Percentiles rank a stretch among this genome's conserved stretches.
Evolutionary conservation across 139 green algal species (phyloP).

Genomic region (Chlorella sorokiniana): DNA sequence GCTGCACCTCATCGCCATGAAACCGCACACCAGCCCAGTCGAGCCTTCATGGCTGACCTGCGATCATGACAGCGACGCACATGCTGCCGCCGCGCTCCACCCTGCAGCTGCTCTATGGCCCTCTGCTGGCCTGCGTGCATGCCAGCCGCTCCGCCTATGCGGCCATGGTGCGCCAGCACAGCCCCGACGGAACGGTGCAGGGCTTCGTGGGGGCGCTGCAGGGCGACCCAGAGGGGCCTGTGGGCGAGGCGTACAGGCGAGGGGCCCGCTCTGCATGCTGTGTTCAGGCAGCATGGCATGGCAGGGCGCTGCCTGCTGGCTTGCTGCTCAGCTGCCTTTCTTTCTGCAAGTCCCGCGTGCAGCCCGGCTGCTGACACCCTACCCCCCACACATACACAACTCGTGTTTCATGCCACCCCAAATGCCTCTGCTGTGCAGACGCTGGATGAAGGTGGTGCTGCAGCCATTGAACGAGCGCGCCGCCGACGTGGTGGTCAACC

Average conservation of each 20-base stretch:
- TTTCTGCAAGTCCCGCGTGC: no score
- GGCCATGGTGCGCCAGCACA: constrained; percentile 84
- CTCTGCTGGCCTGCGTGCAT: constrained; percentile 82
- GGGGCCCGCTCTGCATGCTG: background rate
- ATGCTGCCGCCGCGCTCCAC: no score
- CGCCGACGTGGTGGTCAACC: constrained; percentile 58
- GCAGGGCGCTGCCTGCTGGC: background rate
- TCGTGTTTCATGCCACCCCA: background rate
- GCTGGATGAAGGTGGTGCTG: constrained; percentile 85
- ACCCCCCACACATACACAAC: no score
- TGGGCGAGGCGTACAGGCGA: constrained; percentile 71
- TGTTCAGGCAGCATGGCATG: no score
- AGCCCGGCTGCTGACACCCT: no score
- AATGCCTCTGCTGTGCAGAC: constrained; percentile 39
- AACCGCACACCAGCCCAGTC: no score
- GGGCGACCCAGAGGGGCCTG: constrained; percentile 58
- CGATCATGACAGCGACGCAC: no score
- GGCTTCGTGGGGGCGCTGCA: constrained; percentile 61
- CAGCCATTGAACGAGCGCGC: constrained; percentile 88
- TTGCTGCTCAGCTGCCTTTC: background rate
- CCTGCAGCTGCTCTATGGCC: constrained; percentile 78
- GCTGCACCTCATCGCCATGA: background rate
- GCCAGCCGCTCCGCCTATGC: constrained; percentile 77
- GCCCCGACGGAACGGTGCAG: constrained; percentile 61
- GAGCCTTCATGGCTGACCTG: no score